Evolutionary conservation across 768 basidiomycete genomes (phyloP), one percentile per base, ranked within the genome.

Genomic region (Epithele typhae): DNA sequence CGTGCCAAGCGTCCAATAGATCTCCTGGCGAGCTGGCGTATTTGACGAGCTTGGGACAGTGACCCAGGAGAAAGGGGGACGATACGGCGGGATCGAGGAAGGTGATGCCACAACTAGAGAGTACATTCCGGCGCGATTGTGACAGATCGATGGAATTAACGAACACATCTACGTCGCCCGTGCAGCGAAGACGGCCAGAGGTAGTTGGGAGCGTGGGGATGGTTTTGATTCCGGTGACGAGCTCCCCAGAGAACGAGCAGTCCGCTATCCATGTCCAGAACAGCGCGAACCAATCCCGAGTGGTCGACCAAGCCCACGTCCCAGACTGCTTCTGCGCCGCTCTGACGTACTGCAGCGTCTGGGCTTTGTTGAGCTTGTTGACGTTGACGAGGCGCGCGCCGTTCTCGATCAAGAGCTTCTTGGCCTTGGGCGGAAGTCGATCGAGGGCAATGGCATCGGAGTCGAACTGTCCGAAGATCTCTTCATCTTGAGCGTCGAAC

Each of bases 231-330:
- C 46, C 49, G 0, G 53, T 41, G 30, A 65, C 63, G 0, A 71
- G 45, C 6, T 53, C 43, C 2, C 53, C 47, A 15, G 49, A 53
- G 11, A 38, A 46, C 0, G 40, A 15, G 59, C 64, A 72, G 0
- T 32, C 46, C 5, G 49, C 55, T 37, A 71, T 40, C 76, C 75
- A 77, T 3, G 42, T 34, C 77, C 76, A 78, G 48, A 76, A 77
- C 1, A 44, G 40, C 1, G 62, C 55, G n/a, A 75, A 45, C 70
- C 71, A 75, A 5, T 46, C 35, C 15, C 32, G 11, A 5, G 43
- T 21, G 14, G 14, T 32, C n/a, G 32, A 15, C 30, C 33, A 33
- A 14, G 34, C n/a, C 34, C 33, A 44, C 15, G 5, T 5, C 27
- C 27, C 27, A 30, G 27, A 7, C 27, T 30, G 27, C 8, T 14